Evolutionary conservation across 2,329 filamentous ascomycete genomes (phyloP), one percentile per base, ranked within the genome.

Genomic region (Aureobasidium vineae): DNA sequence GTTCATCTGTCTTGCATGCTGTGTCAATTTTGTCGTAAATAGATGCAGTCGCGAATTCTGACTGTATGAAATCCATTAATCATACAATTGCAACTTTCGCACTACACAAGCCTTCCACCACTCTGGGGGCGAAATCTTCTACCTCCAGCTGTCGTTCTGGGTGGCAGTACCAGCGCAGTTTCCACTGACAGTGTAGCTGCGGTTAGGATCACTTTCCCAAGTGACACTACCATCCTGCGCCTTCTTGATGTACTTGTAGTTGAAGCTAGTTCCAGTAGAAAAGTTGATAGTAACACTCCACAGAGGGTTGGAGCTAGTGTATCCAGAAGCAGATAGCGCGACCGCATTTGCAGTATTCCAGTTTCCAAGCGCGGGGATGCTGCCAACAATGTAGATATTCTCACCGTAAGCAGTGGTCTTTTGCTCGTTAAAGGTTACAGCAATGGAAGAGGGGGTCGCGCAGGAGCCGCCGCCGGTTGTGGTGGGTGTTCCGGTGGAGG

Each of bases 191-290:
- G 76, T 79, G 67, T 53, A 82, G 38, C 66, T 72, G 26, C 78
- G 75, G 68, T 82, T 80, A 5, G 79, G 77, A 70, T 88, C 88
- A 53, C 78, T 80, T 78, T 92, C 89, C 88, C 89, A 91, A 2
- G 77, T 80, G 10, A 89, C 76, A 0, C 77, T 78, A 0, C 86
- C 85, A 70, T 84, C 82, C 1, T 76, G 72, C 67, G 81, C 80
- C 50, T 88, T 82, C 60, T 85, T 83, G 70, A 91, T 83, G 72
- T 86, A 92, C 79, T 91, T 69, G 75, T 90, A 91, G 77, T 85
- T 71, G 50, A 91, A 79, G 2, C 75, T 77, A 56, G 80, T 79
- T 2, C 88, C 88, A 0, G 85, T 80, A 0, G 80, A 76, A 19
- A 92, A 75, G 1, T 77, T 78, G 33, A 91, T 73, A 0, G 83